phyloP scores from a whole-genome alignment of 2,329 filamentous ascomycete genomes.

The Hortaea werneckii region DNA sequence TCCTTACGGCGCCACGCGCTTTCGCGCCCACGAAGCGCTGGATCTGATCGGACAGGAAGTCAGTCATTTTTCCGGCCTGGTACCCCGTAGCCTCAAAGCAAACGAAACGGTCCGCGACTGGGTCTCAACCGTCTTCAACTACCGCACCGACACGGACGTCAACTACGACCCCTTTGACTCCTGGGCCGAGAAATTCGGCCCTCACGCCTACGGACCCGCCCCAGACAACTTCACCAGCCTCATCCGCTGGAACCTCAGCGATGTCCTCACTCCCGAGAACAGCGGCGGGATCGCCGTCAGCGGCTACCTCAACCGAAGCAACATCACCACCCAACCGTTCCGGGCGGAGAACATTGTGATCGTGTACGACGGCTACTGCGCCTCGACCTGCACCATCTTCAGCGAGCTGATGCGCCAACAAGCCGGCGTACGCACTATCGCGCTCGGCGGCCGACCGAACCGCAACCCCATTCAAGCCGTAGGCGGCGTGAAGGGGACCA shows the following conservation, averaged over 20 bases:
- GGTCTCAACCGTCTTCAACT: conserved; percentile 36
- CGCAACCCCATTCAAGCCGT: conserved; percentile 34
- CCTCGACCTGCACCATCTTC: conserved; percentile 37
- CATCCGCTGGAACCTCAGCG: conserved; percentile 42
- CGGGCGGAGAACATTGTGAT: conserved; percentile 48
- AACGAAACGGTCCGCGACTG: conserved; percentile 33
- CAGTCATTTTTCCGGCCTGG: conserved; percentile 22
- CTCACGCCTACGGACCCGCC: conserved; percentile 28
- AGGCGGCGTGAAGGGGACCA: conserved; percentile 36
- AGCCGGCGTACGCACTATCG: conserved; percentile 33
- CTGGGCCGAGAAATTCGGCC: conserved; percentile 39
- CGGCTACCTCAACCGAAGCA: conserved; percentile 40
- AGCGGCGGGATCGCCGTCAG: conserved; percentile 31
- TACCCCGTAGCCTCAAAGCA: conserved; percentile 23
- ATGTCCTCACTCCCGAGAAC: conserved; percentile 30
- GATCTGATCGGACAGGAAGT: conserved; percentile 33
- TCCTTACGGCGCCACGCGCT: conserved; percentile 41
- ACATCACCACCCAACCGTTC: conserved; percentile 43
- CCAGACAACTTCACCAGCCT: conserved; percentile 48
- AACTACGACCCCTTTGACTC: conserved; percentile 40
- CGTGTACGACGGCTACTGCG: conserved; percentile 36
- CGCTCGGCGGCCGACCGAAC: conserved; percentile 33
- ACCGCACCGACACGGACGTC: conserved; percentile 36
- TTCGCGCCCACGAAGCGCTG: conserved; percentile 40
- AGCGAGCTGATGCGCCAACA: conserved; percentile 37